Percentiles rank a stretch among this genome's conserved stretches.
Conservation (phyloP, 2,329 filamentous ascomycete genomes). For the Helminthosporium solani region DNA sequence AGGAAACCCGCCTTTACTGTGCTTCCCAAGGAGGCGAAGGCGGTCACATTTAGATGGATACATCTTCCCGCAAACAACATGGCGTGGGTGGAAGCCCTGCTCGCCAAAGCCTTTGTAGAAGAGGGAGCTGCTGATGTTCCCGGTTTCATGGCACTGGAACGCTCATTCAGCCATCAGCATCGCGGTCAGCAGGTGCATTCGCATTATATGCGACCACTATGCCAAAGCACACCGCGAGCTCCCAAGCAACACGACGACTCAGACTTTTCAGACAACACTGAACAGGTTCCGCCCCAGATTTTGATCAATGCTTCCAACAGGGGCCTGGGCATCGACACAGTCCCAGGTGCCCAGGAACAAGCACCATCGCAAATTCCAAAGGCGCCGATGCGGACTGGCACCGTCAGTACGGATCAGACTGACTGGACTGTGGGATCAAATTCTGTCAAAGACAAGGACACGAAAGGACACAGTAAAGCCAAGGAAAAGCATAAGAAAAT, state of each 20-base stretch:
- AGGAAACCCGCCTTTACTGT: constrained; percentile 40
- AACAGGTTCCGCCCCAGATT: constrained; percentile 32
- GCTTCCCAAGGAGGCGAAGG: constrained; percentile 43
- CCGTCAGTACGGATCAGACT: constrained; percentile 34
- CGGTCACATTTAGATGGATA: constrained; percentile 48
- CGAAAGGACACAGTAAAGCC: constrained; percentile 23
- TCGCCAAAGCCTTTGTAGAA: constrained; percentile 66
- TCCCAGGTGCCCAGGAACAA: constrained; percentile 22
- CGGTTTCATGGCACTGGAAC: constrained; percentile 62
- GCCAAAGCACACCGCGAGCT: constrained; percentile 49
- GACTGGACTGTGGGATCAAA: constrained; percentile 31
- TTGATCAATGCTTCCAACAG: constrained; percentile 19
- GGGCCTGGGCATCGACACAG: constrained; percentile 29
- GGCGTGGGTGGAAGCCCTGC: constrained; percentile 62
- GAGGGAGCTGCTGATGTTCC: constrained; percentile 63
- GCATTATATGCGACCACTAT: constrained; percentile 62
- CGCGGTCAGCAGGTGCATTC: constrained; percentile 60
- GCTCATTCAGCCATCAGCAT: constrained; percentile 63
- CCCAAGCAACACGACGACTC: constrained; percentile 35
- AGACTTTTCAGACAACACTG: constrained; percentile 35
- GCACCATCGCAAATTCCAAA: constrained; percentile 19
- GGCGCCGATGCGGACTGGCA: constrained; percentile 30
- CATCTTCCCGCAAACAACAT: constrained; percentile 54
- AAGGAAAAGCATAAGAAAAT: constrained; percentile 37
- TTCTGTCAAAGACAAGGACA: constrained; percentile 29